Conservation (phyloP, 768 basidiomycete genomes). For the Inosperma sp. region DNA sequence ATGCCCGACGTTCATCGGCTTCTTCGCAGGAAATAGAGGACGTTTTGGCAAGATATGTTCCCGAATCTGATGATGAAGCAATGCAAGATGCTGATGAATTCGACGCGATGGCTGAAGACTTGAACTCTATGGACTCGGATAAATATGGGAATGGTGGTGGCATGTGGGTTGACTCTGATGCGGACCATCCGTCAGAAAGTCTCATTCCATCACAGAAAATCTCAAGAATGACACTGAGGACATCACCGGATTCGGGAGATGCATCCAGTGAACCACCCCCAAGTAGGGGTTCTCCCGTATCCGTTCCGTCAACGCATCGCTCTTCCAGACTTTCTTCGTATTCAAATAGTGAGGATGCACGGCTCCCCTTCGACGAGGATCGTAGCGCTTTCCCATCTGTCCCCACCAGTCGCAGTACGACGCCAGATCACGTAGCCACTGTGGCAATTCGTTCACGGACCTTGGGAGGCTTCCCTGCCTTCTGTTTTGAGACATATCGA, state of each 20-base stretch:
- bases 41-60: too few species aligned
- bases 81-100: slow-evolving; percentile 5
- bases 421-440: slow-evolving; percentile 15
- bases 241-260: slow-evolving; percentile 4
- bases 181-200: background rate
- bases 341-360: slow-evolving; percentile 4
- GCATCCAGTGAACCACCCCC: background rate
- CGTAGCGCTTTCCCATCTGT: background rate
- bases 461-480: slow-evolving; percentile 31
- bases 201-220: background rate
- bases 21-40: too few species aligned
- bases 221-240: background rate
- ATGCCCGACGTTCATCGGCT: too few species aligned
- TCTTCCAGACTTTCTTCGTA: slow-evolving; percentile 7
- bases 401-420: slow-evolving; percentile 16
- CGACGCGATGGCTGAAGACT: background rate
- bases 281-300: background rate
- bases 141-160: background rate
- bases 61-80: background rate
- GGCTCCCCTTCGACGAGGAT: too few species aligned
- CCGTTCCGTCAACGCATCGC: slow-evolving; percentile 4
- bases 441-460: background rate
- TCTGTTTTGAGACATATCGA: slow-evolving; percentile 37
- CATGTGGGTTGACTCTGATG: background rate
- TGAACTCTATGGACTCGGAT: background rate